Percentiles rank a stretch among this genome's conserved stretches.
Conservation (phyloP, 148 eudicot genomes). For the Drosera capensis region DNA sequence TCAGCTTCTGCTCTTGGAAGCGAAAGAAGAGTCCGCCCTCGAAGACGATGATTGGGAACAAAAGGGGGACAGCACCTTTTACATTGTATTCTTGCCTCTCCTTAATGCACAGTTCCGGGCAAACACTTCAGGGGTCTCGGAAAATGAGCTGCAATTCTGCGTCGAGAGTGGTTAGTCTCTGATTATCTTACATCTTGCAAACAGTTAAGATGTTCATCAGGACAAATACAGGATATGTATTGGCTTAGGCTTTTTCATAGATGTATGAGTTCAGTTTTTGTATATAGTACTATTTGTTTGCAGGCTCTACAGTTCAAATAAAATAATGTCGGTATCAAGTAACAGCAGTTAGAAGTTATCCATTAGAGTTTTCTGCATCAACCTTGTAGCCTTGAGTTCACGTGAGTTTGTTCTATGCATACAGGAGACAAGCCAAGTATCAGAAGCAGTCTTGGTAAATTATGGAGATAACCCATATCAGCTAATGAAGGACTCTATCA, state of each 20-base stretch:
- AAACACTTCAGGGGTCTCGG: constrained; percentile 32
- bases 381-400: too few species aligned
- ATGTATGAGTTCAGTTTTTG: too few species aligned
- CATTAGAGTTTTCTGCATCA: too few species aligned
- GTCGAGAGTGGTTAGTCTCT: constrained; percentile 56
- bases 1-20: constrained; percentile 30
- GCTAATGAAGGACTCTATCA: constrained; percentile 36
- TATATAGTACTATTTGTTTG: too few species aligned
- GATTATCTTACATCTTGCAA: too few species aligned
- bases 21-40: constrained; percentile 9
- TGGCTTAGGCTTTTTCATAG: too few species aligned
- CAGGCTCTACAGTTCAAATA: too few species aligned
- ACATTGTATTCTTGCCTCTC: constrained; percentile 33
- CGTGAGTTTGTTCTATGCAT: too few species aligned
- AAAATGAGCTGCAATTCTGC: constrained; percentile 38
- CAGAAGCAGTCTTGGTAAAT: constrained; percentile 37
- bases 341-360: too few species aligned
- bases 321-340: too few species aligned
- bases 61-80: constrained; percentile 6
- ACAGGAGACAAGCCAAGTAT: constrained; percentile 24
- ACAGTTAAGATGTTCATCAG: too few species aligned
- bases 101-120: constrained; percentile 40
- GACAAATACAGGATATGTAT: too few species aligned
- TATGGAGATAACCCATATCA: constrained; percentile 42
- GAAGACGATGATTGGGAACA: constrained; percentile 1